Conservation (phyloP, 352 stramenopile genomes). For the Phytopythium oedochilum region DNA sequence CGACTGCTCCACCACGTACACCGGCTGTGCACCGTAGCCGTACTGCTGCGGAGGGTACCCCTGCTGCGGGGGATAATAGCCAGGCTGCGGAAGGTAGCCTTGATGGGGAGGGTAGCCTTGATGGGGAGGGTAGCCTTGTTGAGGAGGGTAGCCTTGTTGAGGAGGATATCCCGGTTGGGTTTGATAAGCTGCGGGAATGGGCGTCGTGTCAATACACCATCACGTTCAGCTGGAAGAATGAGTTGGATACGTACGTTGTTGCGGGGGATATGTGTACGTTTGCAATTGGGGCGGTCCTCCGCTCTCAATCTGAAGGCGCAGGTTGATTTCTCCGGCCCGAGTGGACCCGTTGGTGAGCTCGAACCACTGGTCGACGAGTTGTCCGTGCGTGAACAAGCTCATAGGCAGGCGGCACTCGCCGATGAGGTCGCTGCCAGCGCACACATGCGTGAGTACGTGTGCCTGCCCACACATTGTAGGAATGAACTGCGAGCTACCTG, state of each 20-base stretch:
- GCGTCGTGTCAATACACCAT: not conserved
- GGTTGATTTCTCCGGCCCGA: conserved; percentile 73
- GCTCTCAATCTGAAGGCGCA: conserved; percentile 52
- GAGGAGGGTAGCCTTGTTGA: conserved; percentile 12
- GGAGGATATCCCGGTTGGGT: not conserved
- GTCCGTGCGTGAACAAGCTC: conserved; percentile 63
- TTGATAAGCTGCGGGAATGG: not conserved
- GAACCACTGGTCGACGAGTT: conserved; percentile 78
- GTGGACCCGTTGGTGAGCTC: conserved; percentile 59
- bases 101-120: conserved; percentile 24
- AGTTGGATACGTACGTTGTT: not conserved
- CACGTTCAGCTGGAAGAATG: not conserved
- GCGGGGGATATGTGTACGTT: not conserved
- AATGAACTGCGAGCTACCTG: conserved; percentile 17
- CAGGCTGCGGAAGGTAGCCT: conserved; percentile 18
- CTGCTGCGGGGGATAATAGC: conserved; percentile 11
- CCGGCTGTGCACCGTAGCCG: not conserved
- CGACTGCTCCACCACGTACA: not conserved
- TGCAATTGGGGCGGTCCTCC: not conserved
- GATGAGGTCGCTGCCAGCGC: conserved; percentile 53
- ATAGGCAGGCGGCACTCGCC: conserved; percentile 63
- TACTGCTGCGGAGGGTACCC: conserved; percentile 12
- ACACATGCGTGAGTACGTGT: too few species aligned
- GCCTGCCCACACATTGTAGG: too few species aligned
- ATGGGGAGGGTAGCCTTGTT: conserved; percentile 12